A percentile compares a stretch with the other conserved stretches of the same genome.
Evolutionary conservation across 1,284 basidiomycete genomes (phyloP).

Genomic region (Tilletiopsis washingtonensis): DNA sequence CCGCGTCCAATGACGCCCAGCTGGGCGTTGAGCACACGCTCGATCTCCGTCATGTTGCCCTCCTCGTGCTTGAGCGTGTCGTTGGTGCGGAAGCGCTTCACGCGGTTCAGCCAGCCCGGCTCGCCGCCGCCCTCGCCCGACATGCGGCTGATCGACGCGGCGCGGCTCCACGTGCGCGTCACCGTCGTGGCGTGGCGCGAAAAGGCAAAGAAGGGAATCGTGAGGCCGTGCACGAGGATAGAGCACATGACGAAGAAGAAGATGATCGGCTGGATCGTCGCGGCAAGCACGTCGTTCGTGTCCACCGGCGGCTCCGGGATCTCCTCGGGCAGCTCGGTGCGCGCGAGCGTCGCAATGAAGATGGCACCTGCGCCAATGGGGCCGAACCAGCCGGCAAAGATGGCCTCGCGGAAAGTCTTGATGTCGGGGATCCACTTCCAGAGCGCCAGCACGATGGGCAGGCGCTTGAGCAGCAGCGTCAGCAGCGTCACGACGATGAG

Average conservation of each 20-base stretch:
- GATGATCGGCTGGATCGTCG: conserved; percentile 45
- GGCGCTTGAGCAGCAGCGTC: conserved; percentile 39
- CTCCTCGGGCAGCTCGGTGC: conserved; percentile 36
- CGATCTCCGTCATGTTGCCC: conserved; percentile 15
- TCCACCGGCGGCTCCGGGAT: conserved; percentile 33
- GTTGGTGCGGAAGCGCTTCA: conserved; percentile 25
- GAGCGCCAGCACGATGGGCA: conserved; percentile 40
- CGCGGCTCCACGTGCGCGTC: conserved; percentile 33
- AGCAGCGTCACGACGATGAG: conserved; percentile 39
- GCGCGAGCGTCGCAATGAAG: conserved; percentile 42
- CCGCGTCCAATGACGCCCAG: conserved; percentile 34
- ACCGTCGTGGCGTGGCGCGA: conserved; percentile 31
- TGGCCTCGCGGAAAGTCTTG: conserved; percentile 46
- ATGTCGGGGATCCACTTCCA: conserved; percentile 47
- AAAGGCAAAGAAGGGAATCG: conserved; percentile 46
- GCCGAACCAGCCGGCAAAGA: conserved; percentile 46
- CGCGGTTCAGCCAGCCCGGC: conserved; percentile 37
- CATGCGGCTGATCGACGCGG: conserved; percentile 17
- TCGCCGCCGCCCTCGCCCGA: conserved; percentile 20
- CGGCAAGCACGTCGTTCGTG: conserved; percentile 36
- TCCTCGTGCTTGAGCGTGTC: conserved; percentile 15
- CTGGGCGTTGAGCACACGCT: conserved; percentile 20
- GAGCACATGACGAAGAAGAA: conserved; percentile 47
- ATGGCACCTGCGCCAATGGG: conserved; percentile 47
- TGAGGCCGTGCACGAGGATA: conserved; percentile 44